Percentiles rank a stretch among this genome's conserved stretches.
Conservation (phyloP, 1,284 basidiomycete genomes). For the Chalciporus sp. region DNA sequence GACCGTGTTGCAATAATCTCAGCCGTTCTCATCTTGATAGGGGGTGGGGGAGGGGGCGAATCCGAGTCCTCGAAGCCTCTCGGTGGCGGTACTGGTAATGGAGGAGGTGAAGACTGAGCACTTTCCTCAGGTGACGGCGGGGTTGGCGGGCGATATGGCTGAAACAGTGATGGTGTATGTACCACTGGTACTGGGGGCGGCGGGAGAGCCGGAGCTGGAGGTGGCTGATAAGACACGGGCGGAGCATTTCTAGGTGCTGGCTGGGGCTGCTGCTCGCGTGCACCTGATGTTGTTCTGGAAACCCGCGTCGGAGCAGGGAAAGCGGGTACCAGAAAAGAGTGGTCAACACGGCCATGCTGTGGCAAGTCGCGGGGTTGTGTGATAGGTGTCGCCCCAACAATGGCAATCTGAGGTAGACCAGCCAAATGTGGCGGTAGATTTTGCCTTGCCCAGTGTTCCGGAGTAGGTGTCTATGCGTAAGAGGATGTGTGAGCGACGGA, state of each 20-base stretch:
- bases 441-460: slow-evolving; percentile 18
- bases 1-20: slow-evolving; percentile 29
- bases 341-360: slow-evolving; percentile 20
- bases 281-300: slow-evolving; percentile 27
- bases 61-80: slow-evolving; percentile 25
- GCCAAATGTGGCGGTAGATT: slow-evolving; percentile 13
- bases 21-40: slow-evolving; percentile 28
- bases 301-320: slow-evolving; percentile 29
- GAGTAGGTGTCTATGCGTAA: slow-evolving; percentile 20
- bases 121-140: slow-evolving; percentile 16
- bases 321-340: slow-evolving; percentile 29
- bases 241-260: slow-evolving; percentile 8
- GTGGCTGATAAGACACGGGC: slow-evolving; percentile 21
- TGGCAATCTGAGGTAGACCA: slow-evolving; percentile 33
- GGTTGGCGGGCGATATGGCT: slow-evolving; percentile 28
- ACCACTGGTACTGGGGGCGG: background rate
- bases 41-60: slow-evolving; percentile 13
- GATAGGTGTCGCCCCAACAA: slow-evolving; percentile 33
- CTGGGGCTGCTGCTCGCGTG: slow-evolving; percentile 24
- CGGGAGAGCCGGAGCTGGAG: slow-evolving; percentile 1
- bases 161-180: slow-evolving; percentile 29
- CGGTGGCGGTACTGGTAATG: slow-evolving; percentile 33
- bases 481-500: slow-evolving; percentile 12
- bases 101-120: slow-evolving; percentile 30
- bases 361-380: slow-evolving; percentile 23